A percentile compares a stretch with the other conserved stretches of the same genome.
phyloP scores from a whole-genome alignment of 805 yeast species.

The Lachancea kluyveri region DNA sequence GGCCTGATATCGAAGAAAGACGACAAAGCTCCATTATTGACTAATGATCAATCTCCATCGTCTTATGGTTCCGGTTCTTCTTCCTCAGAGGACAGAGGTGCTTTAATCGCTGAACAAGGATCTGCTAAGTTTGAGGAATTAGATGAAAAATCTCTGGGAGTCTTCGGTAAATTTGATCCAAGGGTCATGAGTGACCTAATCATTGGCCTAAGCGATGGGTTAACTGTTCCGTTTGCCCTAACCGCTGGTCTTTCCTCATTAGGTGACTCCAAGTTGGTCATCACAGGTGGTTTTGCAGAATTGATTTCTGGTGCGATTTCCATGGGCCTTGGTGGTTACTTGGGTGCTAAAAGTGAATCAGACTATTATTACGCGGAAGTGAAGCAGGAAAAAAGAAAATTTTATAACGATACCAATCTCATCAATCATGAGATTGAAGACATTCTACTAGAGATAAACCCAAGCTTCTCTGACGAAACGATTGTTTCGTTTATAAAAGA shows the following conservation, averaged over 20 bases:
- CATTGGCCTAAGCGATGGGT: constrained; percentile 91
- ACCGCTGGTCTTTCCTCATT: constrained; percentile 92
- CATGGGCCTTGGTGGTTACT: constrained; percentile 95
- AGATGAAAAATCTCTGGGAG: constrained; percentile 15
- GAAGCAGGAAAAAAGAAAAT: constrained; percentile 59
- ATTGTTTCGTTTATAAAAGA: constrained; percentile 69
- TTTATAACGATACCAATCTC: constrained; percentile 56
- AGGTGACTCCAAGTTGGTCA: constrained; percentile 84
- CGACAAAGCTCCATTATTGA: constrained; percentile 14
- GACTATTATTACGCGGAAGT: constrained; percentile 72
- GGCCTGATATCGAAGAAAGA: constrained; percentile 10
- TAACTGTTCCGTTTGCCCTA: constrained; percentile 97
- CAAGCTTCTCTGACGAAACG: constrained; percentile 57
- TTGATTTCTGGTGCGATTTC: constrained; percentile 94
- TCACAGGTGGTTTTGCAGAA: constrained; percentile 98
- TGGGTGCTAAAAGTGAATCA: constrained; percentile 87
- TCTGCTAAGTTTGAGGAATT: too few species aligned
- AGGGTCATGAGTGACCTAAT: constrained; percentile 90
- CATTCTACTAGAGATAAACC: constrained; percentile 63
- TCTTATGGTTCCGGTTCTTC: too few species aligned
- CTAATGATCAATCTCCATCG: constrained; percentile 13
- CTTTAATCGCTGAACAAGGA: too few species aligned
- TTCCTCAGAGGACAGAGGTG: too few species aligned
- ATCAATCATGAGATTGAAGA: constrained; percentile 78
- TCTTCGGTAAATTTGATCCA: constrained; percentile 66